Conservation (phyloP, 257 asterid species). For the Fraxinus americana region DNA sequence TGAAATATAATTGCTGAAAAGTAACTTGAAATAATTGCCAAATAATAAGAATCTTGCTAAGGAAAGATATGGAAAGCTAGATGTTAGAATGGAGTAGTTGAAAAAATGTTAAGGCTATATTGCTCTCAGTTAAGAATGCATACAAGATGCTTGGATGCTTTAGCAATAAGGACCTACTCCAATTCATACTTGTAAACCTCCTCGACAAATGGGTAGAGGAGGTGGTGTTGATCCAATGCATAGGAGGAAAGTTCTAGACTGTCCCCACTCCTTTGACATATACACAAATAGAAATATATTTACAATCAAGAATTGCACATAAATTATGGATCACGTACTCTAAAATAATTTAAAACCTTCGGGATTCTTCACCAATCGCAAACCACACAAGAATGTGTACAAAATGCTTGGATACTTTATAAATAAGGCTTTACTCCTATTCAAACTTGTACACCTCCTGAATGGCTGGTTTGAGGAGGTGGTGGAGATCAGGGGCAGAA, state of each 20-base stretch:
- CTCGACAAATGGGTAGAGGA: neutral
- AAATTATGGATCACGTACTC: neutral
- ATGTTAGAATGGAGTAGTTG: neutral
- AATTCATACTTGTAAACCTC: neutral
- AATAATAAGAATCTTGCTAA: neutral
- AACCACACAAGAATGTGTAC: neutral
- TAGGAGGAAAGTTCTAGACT: no score
- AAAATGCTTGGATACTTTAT: neutral
- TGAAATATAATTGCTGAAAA: no score
- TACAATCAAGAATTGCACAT: neutral
- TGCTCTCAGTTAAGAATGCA: neutral
- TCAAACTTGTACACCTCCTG: neutral
- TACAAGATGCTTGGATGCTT: neutral
- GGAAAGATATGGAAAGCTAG: neutral
- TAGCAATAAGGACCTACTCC: neutral
- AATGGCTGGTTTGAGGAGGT: neutral
- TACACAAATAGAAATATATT: neutral
- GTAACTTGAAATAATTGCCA: no score
- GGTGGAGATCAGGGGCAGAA: neutral
- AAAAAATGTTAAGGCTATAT: no score
- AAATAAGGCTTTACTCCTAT: neutral
- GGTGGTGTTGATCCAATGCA: neutral
- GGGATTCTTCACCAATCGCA: neutral
- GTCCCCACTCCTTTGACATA: neutral
- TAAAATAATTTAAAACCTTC: no score